A percentile compares a stretch with the other conserved stretches of the same genome.
These are phyloP conservation scores for Xanthoconium separans DNA, from an alignment of 1,284 basidiomycete genomes.

Conservation along the genomic window DNA sequence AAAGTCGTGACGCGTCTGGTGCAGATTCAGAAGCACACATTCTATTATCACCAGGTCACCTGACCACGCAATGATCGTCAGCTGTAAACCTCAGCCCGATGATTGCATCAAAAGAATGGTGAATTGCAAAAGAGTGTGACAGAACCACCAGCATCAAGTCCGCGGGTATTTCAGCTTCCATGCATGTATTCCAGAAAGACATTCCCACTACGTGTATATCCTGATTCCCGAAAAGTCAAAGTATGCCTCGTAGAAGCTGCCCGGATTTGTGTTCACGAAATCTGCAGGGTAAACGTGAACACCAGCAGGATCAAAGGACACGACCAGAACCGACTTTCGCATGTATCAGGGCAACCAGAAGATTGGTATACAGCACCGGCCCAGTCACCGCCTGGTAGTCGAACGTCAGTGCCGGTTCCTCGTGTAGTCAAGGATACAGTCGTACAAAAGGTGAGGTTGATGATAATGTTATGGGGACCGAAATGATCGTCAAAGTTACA, in stretches of 20 bases:
- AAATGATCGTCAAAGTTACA: slow-evolving; percentile 34
- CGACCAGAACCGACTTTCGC: slow-evolving; percentile 20
- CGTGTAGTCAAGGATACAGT: not conserved
- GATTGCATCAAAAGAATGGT: too few relatives aligned
- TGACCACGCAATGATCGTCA: slow-evolving; percentile 3
- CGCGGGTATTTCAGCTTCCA: slow-evolving; percentile 5
- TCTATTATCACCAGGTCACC: slow-evolving; percentile 7
- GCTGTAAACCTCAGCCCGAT: too few relatives aligned
- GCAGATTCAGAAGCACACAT: not conserved
- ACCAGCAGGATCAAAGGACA: not conserved
- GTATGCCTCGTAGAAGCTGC: slow-evolving; percentile 49
- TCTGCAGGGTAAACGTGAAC: slow-evolving; percentile 20
- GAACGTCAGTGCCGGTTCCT: not conserved
- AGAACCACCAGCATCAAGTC: slow-evolving; percentile 12
- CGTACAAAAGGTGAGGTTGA: slow-evolving; percentile 41
- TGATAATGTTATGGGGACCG: slow-evolving; percentile 38
- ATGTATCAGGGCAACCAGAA: slow-evolving; percentile 36
- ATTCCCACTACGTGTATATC: slow-evolving; percentile 37
- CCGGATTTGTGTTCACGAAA: slow-evolving; percentile 37
- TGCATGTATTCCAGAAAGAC: not conserved
- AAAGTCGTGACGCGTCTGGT: not conserved
- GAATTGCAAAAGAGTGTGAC: not conserved
- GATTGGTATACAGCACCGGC: slow-evolving; percentile 34
- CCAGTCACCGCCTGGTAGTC: slow-evolving; percentile 39
- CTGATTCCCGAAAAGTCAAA: slow-evolving; percentile 51